These are phyloP conservation scores for Primulina huaijiensis DNA, from an alignment of 257 asterid genomes.

Conservation along the genomic window DNA sequence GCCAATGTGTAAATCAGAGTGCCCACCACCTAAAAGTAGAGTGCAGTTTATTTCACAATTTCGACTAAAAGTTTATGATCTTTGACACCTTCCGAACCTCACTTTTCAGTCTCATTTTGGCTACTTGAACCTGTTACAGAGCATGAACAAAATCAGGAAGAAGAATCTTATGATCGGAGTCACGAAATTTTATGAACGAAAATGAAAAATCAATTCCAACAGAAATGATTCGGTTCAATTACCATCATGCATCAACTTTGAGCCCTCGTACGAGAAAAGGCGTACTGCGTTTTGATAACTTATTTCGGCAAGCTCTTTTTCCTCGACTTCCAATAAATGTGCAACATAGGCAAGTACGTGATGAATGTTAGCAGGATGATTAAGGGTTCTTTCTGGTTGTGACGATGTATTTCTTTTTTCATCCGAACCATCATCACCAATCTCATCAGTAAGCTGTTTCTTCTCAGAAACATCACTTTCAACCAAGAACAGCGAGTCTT, in stretches of 20 bases:
- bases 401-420: slow-evolving; percentile 4
- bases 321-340: slow-evolving; percentile 53
- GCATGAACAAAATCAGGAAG: background rate
- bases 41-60: too few relatives aligned
- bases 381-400: slow-evolving; percentile 33
- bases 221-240: background rate
- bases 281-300: slow-evolving; percentile 65
- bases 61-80: too few relatives aligned
- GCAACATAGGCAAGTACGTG: slow-evolving; percentile 73
- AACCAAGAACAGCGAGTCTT: slow-evolving; percentile 38
- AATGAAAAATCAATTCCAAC: background rate
- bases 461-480: slow-evolving; percentile 25
- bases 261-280: slow-evolving; percentile 78
- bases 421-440: slow-evolving; percentile 1
- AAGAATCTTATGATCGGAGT: too few relatives aligned
- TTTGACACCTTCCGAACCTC: background rate
- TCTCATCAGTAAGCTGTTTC: slow-evolving; percentile 24
- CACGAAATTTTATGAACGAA: background rate
- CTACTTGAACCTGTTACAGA: background rate
- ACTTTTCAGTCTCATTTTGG: background rate
- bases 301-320: slow-evolving; percentile 58
- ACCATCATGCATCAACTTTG: slow-evolving; percentile 48
- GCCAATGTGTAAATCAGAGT: background rate
- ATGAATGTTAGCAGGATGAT: slow-evolving; percentile 90
- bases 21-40: background rate